These are phyloP conservation scores for Neonectria magnoliae DNA, from an alignment of 2,329 filamentous ascomycete species.

Conservation along the genomic window DNA sequence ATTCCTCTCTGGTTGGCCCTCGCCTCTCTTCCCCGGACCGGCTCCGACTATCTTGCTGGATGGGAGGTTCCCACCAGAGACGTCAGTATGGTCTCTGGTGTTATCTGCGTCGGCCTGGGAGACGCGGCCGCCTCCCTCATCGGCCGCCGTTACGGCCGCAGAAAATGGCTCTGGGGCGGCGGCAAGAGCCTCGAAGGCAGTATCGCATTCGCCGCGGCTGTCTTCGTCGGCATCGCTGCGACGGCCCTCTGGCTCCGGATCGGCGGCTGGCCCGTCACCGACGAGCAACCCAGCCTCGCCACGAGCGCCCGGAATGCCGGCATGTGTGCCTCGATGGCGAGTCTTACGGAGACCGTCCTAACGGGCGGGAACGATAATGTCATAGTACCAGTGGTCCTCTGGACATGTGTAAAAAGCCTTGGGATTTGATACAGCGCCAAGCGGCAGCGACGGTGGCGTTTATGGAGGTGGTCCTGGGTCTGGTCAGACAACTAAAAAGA, in stretches of 20 bases:
- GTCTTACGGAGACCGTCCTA: slow-evolving; percentile 92
- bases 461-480: background rate
- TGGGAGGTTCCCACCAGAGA: slow-evolving; percentile 83
- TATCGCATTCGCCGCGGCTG: slow-evolving; percentile 82
- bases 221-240: slow-evolving; percentile 76
- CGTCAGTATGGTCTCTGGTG: slow-evolving; percentile 89
- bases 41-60: slow-evolving; percentile 65
- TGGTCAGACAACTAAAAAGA: slow-evolving; percentile 25
- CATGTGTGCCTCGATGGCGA: slow-evolving; percentile 81
- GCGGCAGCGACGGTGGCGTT: slow-evolving; percentile 25
- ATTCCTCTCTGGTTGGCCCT: slow-evolving; percentile 93
- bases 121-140: slow-evolving; percentile 93
- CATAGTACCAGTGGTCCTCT: slow-evolving; percentile 90
- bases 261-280: slow-evolving; percentile 75
- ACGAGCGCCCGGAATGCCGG: slow-evolving; percentile 70
- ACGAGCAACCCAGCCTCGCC: slow-evolving; percentile 50
- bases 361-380: slow-evolving; percentile 99
- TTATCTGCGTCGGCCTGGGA: slow-evolving; percentile 94
- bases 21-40: slow-evolving; percentile 71
- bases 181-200: slow-evolving; percentile 94
- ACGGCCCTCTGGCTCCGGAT: slow-evolving; percentile 79
- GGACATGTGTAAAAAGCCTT: slow-evolving; percentile 88
- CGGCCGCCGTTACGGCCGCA: slow-evolving; percentile 83
- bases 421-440: slow-evolving; percentile 56
- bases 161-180: slow-evolving; percentile 96